Evolutionary conservation across 208 protist species (phyloP), one percentile per base, ranked within the genome.

Genomic region (Acanthamoeba royreba): DNA sequence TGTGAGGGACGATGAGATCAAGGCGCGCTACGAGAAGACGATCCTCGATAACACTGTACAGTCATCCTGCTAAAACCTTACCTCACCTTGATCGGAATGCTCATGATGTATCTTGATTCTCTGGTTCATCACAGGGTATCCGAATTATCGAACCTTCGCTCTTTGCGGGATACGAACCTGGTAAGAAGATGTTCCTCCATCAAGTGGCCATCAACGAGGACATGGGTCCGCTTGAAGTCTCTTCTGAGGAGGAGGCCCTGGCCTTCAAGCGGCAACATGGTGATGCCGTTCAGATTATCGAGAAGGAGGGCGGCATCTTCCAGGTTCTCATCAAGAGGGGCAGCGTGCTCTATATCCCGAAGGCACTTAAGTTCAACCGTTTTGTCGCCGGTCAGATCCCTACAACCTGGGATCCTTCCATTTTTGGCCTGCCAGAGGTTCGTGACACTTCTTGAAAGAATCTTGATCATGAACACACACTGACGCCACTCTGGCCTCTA

Each of bases 71-170:
- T n/a, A 47, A 33, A 49, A 15, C n/a, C 66, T 7, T 8, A 7
- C 35, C 61, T 42, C 28, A 7, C 61, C n/a, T n/a, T n/a, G n/a
- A n/a, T n/a, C n/a, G n/a, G n/a, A n/a, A n/a, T n/a, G n/a, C n/a
- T n/a, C n/a, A n/a, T n/a, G n/a, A n/a, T n/a, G n/a, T n/a, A n/a
- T 97, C 47, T 88, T 97, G 63, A 72, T 5, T 31, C n/a, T 19
- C 25, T 19, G 19, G 49, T 55, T 55, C 49, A 9, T 55, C 49
- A 55, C 49, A 93, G 28, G 97, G 97, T 19, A 95, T 98, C 42
- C 95, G 97, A 17, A 19, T 98, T 33, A 95, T 98, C 46, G 97
- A 98, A 92, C 97, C 97, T 13, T 96, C 97, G 66, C 88, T 98
- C 47, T 96, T 97, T 92, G 95, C 96, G 17, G 97, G 97, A 43